Conservation (phyloP, 164 flowering plant species). For the Tinospora cordifolia region DNA sequence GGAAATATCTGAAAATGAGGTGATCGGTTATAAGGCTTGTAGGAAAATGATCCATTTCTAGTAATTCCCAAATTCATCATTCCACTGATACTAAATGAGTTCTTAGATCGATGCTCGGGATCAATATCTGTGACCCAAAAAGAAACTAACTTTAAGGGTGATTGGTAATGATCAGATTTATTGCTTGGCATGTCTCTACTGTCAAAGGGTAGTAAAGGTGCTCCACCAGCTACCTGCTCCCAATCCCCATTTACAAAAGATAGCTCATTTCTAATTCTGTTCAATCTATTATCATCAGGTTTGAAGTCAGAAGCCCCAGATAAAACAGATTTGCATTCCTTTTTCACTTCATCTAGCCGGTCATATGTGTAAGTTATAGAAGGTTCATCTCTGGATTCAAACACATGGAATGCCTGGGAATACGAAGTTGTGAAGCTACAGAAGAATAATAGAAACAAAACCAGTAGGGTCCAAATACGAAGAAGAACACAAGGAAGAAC, state of each 20-base stretch:
- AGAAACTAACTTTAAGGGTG: conserved; percentile 44
- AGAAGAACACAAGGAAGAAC: conserved; percentile 7
- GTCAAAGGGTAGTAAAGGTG: conserved; percentile 63
- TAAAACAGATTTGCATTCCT: conserved; percentile 40
- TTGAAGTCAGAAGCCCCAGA: conserved; percentile 43
- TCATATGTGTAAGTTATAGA: conserved; percentile 30
- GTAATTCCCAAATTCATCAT: conserved; percentile 46
- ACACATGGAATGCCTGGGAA: background rate
- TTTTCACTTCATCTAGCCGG: conserved; percentile 49
- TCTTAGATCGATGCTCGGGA: conserved; percentile 29
- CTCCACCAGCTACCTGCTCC: conserved; percentile 36
- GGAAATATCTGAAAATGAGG: conserved; percentile 48
- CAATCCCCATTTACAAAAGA: conserved; percentile 62
- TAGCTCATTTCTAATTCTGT: conserved; percentile 34
- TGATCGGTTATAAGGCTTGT: conserved; percentile 17
- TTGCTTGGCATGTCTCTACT: conserved; percentile 15
- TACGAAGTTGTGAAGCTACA: conserved; percentile 23
- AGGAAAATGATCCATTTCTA: conserved; percentile 21
- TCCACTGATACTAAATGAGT: conserved; percentile 47
- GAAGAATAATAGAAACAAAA: conserved; percentile 22
- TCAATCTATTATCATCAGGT: conserved; percentile 23
- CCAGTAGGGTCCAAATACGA: conserved; percentile 21
- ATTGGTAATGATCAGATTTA: conserved; percentile 3
- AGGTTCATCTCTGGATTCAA: conserved; percentile 16
- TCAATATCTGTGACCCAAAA: conserved; percentile 59